These are phyloP conservation scores for Trifolium fragiferum DNA, from an alignment of 306 rosid genomes.

Conservation along the genomic window DNA sequence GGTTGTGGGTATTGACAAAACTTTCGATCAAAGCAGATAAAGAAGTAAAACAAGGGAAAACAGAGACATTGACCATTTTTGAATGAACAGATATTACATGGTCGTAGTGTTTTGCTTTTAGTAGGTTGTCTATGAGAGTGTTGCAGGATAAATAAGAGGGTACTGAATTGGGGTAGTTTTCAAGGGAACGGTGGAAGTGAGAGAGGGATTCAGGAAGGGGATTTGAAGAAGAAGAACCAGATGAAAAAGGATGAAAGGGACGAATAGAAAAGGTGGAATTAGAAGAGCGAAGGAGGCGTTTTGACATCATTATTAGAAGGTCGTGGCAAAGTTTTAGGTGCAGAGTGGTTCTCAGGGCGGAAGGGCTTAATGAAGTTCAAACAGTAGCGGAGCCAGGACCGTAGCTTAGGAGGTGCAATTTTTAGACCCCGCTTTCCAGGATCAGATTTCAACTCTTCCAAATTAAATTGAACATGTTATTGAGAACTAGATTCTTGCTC, in stretches of 20 bases:
- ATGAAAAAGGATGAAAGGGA: too few species aligned
- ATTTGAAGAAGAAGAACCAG: conserved; percentile 51
- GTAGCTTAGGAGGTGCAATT: too few species aligned
- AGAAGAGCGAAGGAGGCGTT: too few species aligned
- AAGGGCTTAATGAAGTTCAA: neutral
- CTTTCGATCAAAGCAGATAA: conserved; percentile 61
- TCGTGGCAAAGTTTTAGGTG: too few species aligned
- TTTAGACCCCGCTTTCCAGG: too few species aligned
- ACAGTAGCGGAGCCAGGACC: too few species aligned
- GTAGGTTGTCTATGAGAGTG: conserved; percentile 60
- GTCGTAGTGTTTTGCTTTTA: conserved; percentile 53
- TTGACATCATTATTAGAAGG: too few species aligned
- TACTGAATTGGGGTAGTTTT: conserved; percentile 43
- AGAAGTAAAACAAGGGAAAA: conserved; percentile 56
- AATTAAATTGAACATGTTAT: too few species aligned
- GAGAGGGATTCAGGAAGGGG: conserved; percentile 61
- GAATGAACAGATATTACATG: conserved; percentile 57
- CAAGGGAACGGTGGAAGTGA: conserved; percentile 51
- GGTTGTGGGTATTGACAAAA: conserved; percentile 54
- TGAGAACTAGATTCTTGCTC: too few species aligned
- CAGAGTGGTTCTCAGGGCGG: neutral
- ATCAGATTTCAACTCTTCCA: too few species aligned
- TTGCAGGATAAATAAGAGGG: conserved; percentile 57
- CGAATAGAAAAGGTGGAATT: too few species aligned
- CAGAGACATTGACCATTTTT: conserved; percentile 50